Conservation (phyloP, 495 filamentous ascomycete genomes). For the Cairneyella variabilis region DNA sequence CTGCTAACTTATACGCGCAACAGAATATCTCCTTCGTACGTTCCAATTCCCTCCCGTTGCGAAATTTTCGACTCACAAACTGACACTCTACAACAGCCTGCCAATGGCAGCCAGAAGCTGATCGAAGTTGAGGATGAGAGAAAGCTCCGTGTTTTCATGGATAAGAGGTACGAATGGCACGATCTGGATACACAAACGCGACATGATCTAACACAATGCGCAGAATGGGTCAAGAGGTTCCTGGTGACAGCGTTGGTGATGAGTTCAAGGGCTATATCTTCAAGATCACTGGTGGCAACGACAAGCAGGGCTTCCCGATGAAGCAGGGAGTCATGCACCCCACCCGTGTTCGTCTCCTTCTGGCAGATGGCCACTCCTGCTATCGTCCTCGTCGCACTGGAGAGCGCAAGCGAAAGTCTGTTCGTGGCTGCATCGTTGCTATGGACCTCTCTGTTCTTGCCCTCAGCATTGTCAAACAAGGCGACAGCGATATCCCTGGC, state of each 20-base stretch:
- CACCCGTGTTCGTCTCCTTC: slow-evolving; percentile 92
- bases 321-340: slow-evolving; percentile 99
- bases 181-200: not conserved
- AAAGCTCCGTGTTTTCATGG: slow-evolving; percentile 56
- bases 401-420: slow-evolving; percentile 98
- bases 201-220: slow-evolving; percentile 11
- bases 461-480: slow-evolving; percentile 94
- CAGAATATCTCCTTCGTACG: slow-evolving; percentile 73
- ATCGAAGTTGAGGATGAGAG: slow-evolving; percentile 99
- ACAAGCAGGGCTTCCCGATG: slow-evolving; percentile 99
- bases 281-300: slow-evolving; percentile 98
- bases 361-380: slow-evolving; percentile 91
- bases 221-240: slow-evolving; percentile 90
- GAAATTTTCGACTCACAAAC: slow-evolving; percentile 7
- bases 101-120: slow-evolving; percentile 98
- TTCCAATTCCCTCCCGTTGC: slow-evolving; percentile 2
- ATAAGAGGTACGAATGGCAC: slow-evolving; percentile 37
- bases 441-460: slow-evolving; percentile 92
- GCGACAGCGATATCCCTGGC: slow-evolving; percentile 87
- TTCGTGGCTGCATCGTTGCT: slow-evolving; percentile 96
- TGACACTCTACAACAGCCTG: slow-evolving; percentile 45
- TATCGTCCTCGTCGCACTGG: slow-evolving; percentile 96
- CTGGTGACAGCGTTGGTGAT: slow-evolving; percentile 88
- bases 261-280: slow-evolving; percentile 99
- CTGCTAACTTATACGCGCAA: slow-evolving; percentile 14